A percentile compares a stretch with the other conserved stretches of the same genome.
Evolutionary conservation across 305 asterid species (phyloP).

Genomic region (Withania somnifera): DNA sequence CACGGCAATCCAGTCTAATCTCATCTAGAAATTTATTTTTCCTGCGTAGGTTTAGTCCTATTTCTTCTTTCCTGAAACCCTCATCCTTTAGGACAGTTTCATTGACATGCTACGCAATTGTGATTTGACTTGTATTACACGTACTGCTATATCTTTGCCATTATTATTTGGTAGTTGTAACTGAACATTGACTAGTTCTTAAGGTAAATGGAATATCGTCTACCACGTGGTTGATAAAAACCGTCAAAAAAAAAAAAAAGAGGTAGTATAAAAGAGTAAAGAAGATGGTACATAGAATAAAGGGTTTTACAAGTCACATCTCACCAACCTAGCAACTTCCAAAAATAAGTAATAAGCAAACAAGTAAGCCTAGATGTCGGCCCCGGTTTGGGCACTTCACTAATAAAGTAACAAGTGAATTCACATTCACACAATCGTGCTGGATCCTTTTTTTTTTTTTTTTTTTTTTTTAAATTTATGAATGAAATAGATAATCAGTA

Average conservation of each 20-base stretch:
- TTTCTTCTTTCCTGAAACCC: no score
- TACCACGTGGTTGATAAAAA: neutral
- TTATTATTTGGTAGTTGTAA: neutral
- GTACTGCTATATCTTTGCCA: neutral
- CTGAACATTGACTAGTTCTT: neutral
- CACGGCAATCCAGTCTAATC: no score
- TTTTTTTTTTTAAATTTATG: neutral
- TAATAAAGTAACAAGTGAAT: neutral
- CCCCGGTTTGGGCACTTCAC: neutral
- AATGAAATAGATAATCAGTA: constrained; percentile 35
- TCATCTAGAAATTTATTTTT: no score
- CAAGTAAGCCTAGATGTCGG: neutral
- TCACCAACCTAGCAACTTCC: neutral
- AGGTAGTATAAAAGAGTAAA: neutral
- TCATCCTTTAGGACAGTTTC: no score
- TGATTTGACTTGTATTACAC: no score
- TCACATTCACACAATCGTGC: neutral
- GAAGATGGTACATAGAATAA: neutral
- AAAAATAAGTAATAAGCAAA: neutral
- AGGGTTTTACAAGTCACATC: neutral
- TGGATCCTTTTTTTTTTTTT: no score
- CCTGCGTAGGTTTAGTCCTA: no score
- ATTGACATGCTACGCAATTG: no score
- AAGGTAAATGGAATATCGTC: neutral
- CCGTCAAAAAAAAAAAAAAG: neutral